Base-by-base conservation (phyloP, 495 filamentous ascomycete species). In the Xylaria grammica region DNA sequence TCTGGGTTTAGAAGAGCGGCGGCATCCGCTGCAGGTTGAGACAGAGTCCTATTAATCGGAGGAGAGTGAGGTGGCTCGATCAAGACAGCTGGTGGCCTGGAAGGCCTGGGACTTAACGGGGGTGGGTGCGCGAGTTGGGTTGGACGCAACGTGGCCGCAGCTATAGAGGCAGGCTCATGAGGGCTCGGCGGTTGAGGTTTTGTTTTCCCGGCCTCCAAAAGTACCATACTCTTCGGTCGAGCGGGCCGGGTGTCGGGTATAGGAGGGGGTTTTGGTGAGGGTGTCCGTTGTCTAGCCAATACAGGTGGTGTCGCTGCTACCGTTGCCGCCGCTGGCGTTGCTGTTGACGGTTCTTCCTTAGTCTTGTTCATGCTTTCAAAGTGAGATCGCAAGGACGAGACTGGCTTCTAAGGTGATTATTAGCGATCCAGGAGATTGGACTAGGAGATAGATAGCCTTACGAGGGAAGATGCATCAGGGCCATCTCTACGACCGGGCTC, bases 381-480 rank as follows among this genome's bases (percentile, higher is more conserved):
- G 73, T 94, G 90, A 45, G 93, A 95, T 51, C 92, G 85, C 34
- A 98, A 81, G 49, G 94, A 96, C 45, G 95, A 99, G 27, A 99
- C 95, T 0, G 95, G 91, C 81, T 85, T 84, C 84, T 86, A 62
- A 36, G 24, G 38, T 24, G 70, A 32, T 30, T 36, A 67, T 79
- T 55, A 81, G 73, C 40, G 69, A 54, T 26, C 42, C 26, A 46
- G 36, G 4, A n/a, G 27, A 17, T 49, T 26, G 42, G 50, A 46
- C 4, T 15, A 29, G 29, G 9, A 7, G 17, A 27, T 57, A 4
- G 11, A 19, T 22, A 40, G 17, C 67, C 83, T 78, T 75, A 89
- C 86, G 64, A 89, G 81, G 38, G 86, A 88, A 32, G 85, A 84
- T 74, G 76, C 85, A 74, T 89, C 86, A 45, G 79, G 83, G 68